Conservation (phyloP, 1,284 basidiomycete genomes). For the Paramarasmius palmivorus region DNA sequence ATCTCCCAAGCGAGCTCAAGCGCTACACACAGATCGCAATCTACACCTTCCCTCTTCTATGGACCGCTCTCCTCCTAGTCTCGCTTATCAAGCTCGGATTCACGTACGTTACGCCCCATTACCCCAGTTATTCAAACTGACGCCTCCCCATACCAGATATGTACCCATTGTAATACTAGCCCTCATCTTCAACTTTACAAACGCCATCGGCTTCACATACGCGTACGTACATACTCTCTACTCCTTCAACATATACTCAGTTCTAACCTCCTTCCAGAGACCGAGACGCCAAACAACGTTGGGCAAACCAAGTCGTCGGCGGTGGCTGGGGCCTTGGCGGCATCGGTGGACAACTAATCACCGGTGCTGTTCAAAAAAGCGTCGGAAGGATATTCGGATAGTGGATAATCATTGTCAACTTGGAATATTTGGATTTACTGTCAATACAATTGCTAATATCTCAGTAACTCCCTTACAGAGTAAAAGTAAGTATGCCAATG, state of each 20-base stretch:
- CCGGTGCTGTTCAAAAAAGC: constrained; percentile 77
- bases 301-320: constrained; percentile 70
- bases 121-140: constrained; percentile 8
- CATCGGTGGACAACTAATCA: constrained; percentile 77
- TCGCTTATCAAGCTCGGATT: constrained; percentile 87
- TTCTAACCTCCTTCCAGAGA: constrained; percentile 45
- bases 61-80: constrained; percentile 84
- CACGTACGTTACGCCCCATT: constrained; percentile 53
- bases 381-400: constrained; percentile 73
- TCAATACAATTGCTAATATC: background rate
- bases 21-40: constrained; percentile 66
- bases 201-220: constrained; percentile 91
- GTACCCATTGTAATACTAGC: constrained; percentile 88
- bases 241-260: background rate
- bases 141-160: constrained; percentile 49
- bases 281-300: constrained; percentile 83
- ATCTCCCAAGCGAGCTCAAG: constrained; percentile 1
- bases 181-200: constrained; percentile 89
- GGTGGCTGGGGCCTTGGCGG: constrained; percentile 68
- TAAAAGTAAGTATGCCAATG: background rate
- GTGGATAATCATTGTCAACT: background rate
- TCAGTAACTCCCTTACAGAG: background rate
- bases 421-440: background rate
- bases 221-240: constrained; percentile 52
- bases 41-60: constrained; percentile 87